phyloP scores from a whole-genome alignment of 208 protist species.

The Crithidia thermophila region DNA sequence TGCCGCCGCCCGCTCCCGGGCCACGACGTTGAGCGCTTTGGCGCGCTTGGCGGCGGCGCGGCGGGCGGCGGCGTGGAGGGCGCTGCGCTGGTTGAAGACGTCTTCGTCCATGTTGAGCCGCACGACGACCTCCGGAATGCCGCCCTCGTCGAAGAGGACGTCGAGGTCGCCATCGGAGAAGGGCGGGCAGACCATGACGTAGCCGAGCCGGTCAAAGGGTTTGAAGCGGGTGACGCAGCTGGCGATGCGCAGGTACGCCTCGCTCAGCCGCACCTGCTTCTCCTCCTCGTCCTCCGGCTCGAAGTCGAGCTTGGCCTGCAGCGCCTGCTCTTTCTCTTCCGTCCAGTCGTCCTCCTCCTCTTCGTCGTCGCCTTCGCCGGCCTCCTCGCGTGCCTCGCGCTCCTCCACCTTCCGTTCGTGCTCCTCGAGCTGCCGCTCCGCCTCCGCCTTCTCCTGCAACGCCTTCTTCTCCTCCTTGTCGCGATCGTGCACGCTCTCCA shows the following conservation, averaged over 20 bases:
- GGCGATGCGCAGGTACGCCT: constrained; percentile 84
- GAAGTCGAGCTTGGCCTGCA: constrained; percentile 75
- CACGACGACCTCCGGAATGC: constrained; percentile 80
- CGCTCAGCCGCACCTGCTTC: constrained; percentile 71
- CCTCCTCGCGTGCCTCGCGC: constrained; percentile 35
- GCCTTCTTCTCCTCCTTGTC: constrained; percentile 56
- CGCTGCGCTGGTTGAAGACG: constrained; percentile 41
- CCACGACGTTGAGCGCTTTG: background rate
- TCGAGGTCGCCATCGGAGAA: constrained; percentile 82
- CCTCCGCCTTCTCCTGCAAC: constrained; percentile 47
- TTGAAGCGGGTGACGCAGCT: constrained; percentile 83
- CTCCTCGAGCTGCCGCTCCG: constrained; percentile 57
- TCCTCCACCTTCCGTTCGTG: constrained; percentile 46
- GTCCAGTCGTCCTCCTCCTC: constrained; percentile 60
- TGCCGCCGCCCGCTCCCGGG: background rate
- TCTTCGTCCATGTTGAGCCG: constrained; percentile 63
- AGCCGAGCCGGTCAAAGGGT: constrained; percentile 87
- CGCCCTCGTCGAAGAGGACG: constrained; percentile 62
- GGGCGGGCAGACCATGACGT: constrained; percentile 84
- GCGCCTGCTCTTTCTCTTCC: constrained; percentile 72
- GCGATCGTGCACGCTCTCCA: constrained; percentile 64
- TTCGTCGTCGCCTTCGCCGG: constrained; percentile 44
- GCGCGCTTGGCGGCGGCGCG: constrained; percentile 15
- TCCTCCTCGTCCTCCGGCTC: constrained; percentile 89
- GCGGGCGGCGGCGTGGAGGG: constrained; percentile 11